These are phyloP conservation scores for Ceratobasidium sp. DNA, from an alignment of 1,284 basidiomycete genomes.

Conservation along the genomic window DNA sequence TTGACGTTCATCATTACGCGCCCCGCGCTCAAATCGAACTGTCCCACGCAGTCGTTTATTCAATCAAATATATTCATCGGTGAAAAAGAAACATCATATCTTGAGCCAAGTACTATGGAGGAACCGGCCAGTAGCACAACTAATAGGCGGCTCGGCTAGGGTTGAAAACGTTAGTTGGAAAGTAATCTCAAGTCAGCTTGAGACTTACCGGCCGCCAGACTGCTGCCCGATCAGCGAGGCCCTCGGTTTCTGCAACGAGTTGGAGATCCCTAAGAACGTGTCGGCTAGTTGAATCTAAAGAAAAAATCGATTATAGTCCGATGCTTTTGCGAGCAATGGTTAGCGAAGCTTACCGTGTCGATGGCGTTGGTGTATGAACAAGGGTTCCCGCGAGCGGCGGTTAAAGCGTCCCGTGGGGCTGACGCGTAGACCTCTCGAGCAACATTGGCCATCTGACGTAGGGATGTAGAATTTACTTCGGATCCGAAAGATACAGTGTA, in stretches of 20 bases:
- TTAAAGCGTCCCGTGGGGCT: constrained; percentile 60
- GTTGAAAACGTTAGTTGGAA: too few relatives aligned
- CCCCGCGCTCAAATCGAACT: too few relatives aligned
- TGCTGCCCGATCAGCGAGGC: constrained; percentile 58
- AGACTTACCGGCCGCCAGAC: constrained; percentile 8
- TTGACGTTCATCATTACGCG: too few relatives aligned
- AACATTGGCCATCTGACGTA: constrained; percentile 65
- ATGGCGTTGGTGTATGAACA: constrained; percentile 65
- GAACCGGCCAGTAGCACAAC: too few relatives aligned
- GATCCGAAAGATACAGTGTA: constrained; percentile 69
- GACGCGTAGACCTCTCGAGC: constrained; percentile 62
- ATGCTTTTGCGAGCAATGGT: background rate
- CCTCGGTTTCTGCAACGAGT: constrained; percentile 67
- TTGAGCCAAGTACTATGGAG: too few relatives aligned
- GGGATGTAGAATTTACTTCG: constrained; percentile 50
- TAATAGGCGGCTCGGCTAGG: too few relatives aligned
- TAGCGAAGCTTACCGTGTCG: constrained; percentile 57
- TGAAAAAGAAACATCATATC: too few relatives aligned
- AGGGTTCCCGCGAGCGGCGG: constrained; percentile 52
- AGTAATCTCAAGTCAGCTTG: background rate
- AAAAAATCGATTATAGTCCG: background rate
- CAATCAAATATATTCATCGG: too few relatives aligned
- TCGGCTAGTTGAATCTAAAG: constrained; percentile 65
- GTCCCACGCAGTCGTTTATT: too few relatives aligned
- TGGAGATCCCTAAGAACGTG: constrained; percentile 69